Percentiles rank a stretch among this genome's conserved stretches.
phyloP scores from a whole-genome alignment of 2,329 filamentous ascomycete genomes.

The Hypoxylon sp. region DNA sequence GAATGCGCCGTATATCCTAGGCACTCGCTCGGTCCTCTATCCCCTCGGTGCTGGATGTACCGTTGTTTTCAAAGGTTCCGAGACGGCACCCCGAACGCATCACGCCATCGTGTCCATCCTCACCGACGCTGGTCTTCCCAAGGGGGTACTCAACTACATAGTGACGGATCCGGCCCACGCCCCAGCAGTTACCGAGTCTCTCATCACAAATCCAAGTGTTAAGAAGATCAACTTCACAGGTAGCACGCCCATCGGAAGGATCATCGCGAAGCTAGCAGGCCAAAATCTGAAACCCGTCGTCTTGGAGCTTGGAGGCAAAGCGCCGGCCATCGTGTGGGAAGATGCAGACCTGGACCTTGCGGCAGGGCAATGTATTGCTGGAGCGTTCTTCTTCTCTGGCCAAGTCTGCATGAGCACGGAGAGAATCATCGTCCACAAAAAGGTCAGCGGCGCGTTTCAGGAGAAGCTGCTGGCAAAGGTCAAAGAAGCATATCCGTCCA shows the following conservation, averaged over 20 bases:
- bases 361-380: constrained; percentile 64
- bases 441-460: constrained; percentile 61
- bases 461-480: constrained; percentile 43
- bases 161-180: constrained; percentile 66
- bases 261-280: constrained; percentile 68
- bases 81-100: constrained; percentile 64
- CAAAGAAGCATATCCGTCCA: constrained; percentile 38
- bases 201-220: constrained; percentile 68
- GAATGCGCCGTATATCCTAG: constrained; percentile 55
- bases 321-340: constrained; percentile 69
- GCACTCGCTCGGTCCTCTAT: constrained; percentile 55
- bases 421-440: constrained; percentile 68
- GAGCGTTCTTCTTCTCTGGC: constrained; percentile 68
- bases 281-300: constrained; percentile 72
- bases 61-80: constrained; percentile 69
- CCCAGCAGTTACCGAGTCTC: constrained; percentile 63
- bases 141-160: constrained; percentile 70
- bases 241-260: constrained; percentile 68
- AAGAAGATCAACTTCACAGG: constrained; percentile 78
- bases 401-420: constrained; percentile 77
- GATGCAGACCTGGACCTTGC: constrained; percentile 72
- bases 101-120: constrained; percentile 64
- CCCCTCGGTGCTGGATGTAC: constrained; percentile 73
- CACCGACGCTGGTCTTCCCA: constrained; percentile 70
- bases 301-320: constrained; percentile 76